Conservation (phyloP, 352 stramenopile species). For the Phytophthora capsici region DNA sequence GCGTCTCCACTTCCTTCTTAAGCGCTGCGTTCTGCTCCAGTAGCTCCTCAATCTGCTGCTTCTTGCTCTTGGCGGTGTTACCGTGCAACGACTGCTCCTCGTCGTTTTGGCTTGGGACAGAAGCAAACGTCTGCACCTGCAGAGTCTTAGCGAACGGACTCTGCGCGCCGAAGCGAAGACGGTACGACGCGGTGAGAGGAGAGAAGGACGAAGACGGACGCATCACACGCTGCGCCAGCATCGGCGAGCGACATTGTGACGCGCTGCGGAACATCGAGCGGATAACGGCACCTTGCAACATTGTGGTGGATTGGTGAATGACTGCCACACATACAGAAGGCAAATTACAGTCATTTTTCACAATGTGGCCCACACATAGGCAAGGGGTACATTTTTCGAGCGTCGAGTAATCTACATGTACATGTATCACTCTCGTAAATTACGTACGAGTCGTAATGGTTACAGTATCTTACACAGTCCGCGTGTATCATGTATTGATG, state of each 20-base stretch:
- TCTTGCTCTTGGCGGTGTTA: conserved; percentile 36
- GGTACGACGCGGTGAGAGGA: conserved; percentile 17
- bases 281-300: conserved; percentile 35
- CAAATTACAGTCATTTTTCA: too few species aligned
- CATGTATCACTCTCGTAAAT: too few species aligned
- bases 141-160: conserved; percentile 35
- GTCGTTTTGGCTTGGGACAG: conserved; percentile 41
- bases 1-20: conserved; percentile 69
- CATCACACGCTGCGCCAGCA: conserved; percentile 25
- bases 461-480: too few species aligned
- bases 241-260: conserved; percentile 18
- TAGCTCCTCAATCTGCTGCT: conserved; percentile 76
- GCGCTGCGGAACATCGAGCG: conserved; percentile 40
- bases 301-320: conserved; percentile 1
- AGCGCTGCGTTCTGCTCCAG: conserved; percentile 78
- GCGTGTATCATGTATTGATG: too few species aligned
- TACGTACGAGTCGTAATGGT: too few species aligned
- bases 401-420: too few species aligned
- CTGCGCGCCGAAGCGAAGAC: conserved; percentile 17
- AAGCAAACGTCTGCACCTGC: conserved; percentile 64
- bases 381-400: too few species aligned
- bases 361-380: too few species aligned
- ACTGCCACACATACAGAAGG: conserved; percentile 26
- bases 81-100: conserved; percentile 30
- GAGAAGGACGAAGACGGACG: conserved; percentile 28